Base-by-base conservation (phyloP, 2,329 filamentous ascomycete species). In the Ustilaginoidea virens region DNA sequence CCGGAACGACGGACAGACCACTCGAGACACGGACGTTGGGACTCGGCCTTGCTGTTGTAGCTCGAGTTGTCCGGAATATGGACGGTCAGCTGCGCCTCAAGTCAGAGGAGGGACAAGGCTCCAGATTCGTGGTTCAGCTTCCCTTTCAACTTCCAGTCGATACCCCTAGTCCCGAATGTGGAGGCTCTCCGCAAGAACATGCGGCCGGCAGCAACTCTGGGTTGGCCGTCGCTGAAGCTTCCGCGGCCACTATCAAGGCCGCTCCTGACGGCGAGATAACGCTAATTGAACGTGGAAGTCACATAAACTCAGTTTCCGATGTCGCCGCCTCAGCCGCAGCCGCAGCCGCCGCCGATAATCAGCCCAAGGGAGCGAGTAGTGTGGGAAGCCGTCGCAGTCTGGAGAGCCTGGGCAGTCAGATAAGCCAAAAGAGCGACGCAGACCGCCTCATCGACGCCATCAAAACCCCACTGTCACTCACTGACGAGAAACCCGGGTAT, bases 21-120 rank as follows among this genome's bases (percentile, higher is more conserved):
- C 36, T 35, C 23, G 39, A 56, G 13, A 36, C 48, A 12, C 52
- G 56, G 27, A 74, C 73, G 0, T 53, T 92, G 1, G 86, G 86
- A 0, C 64, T 93, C 7, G 86, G 85, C 0, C 62, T 93, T n/a
- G 85, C 85, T 1, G 64, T 92, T 9, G 85, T 92, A n/a, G 80
- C 81, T 11, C 71, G 85, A 21, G 81, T 83, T 20, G 65, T 93
- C 18, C 70, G 75, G n/a, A 92, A 85, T 44, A 90, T 92, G 80
- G 77, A 87, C 33, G 86, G 85, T 0, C 85, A 92, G 43, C 52
- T 93, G 17, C 72, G 82, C 2, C 56, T 93, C 2, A 87, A 85
- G 43, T 92, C 83, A 0, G 81, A 90, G 42, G 68, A 79, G 45
- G 79, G 79, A 2, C 80, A 77, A 41, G 85, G 86, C 1, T 86